These are phyloP conservation scores for Vachellia collinsii DNA, from an alignment of 306 rosid genomes.

Conservation along the genomic window DNA sequence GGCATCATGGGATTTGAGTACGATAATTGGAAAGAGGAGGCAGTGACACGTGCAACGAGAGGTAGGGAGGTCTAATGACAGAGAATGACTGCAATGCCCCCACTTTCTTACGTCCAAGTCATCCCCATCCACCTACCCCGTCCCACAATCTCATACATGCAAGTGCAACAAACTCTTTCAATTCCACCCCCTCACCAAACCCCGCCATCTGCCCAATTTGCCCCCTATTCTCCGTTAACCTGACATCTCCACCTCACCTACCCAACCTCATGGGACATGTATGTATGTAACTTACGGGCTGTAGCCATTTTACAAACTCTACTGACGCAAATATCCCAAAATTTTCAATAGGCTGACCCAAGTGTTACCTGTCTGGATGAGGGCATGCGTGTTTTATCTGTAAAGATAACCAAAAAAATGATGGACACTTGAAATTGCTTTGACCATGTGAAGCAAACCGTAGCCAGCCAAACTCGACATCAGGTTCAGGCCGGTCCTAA, in stretches of 20 bases:
- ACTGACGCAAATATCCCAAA: too few species aligned
- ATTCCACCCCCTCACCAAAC: neutral
- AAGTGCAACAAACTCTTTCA: neutral
- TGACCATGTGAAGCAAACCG: too few species aligned
- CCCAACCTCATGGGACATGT: neutral
- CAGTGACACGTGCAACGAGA: neutral
- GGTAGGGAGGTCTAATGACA: neutral
- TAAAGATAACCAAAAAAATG: too few species aligned
- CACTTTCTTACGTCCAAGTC: conserved; percentile 12
- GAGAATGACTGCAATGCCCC: conserved; percentile 13
- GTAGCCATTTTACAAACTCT: neutral
- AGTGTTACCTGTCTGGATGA: too few species aligned
- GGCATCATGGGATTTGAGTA: too few species aligned
- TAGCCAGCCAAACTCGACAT: too few species aligned
- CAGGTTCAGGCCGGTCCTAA: too few species aligned
- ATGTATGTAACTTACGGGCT: neutral
- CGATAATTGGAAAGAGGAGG: neutral
- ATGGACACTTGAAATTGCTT: too few species aligned
- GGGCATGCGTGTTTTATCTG: too few species aligned
- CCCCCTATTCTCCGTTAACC: neutral
- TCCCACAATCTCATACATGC: too few species aligned
- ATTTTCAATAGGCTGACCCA: too few species aligned
- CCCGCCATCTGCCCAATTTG: neutral
- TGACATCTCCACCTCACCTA: neutral
- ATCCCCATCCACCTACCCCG: conserved; percentile 44